phyloP scores from a whole-genome alignment of 2,329 filamentous ascomycete species.

The Aspergillus luchuensis region DNA sequence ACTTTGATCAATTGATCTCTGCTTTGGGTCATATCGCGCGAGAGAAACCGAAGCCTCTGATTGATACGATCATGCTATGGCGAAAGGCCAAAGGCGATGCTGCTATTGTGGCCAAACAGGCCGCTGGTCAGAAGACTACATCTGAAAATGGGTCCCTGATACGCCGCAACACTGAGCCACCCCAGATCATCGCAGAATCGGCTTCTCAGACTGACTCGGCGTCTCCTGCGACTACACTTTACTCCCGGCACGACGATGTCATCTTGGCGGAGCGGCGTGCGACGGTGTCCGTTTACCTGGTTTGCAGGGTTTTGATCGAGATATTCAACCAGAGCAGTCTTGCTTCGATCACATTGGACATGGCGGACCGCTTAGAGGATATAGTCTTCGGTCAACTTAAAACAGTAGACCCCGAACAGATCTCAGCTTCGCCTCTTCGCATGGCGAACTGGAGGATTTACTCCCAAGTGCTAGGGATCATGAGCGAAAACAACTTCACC shows the following conservation, averaged over 20 bases:
- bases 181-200: conserved; percentile 49
- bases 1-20: conserved; percentile 90
- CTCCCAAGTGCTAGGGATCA: conserved; percentile 87
- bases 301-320: conserved; percentile 90
- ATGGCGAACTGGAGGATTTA: conserved; percentile 97
- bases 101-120: conserved; percentile 66
- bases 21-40: conserved; percentile 93
- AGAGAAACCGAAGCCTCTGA: conserved; percentile 89
- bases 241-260: conserved; percentile 67
- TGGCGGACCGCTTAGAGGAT: conserved; percentile 89
- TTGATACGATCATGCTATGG: conserved; percentile 98
- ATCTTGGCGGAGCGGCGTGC: conserved; percentile 83
- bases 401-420: conserved; percentile 79
- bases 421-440: conserved; percentile 70
- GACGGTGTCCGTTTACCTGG: conserved; percentile 91
- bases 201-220: conserved; percentile 30
- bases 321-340: conserved; percentile 90
- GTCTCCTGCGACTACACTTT: conserved; percentile 35
- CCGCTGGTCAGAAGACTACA: conserved; percentile 35
- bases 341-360: conserved; percentile 79
- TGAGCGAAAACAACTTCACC: conserved; percentile 89
- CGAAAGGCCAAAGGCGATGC: conserved; percentile 93
- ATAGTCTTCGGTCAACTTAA: conserved; percentile 97
- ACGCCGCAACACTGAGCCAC: conserved; percentile 74
- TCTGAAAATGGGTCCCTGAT: conserved; percentile 53